Evolutionary conservation across 441 rosid genomes (phyloP).

Genomic region (Gossypium davidsonii): DNA sequence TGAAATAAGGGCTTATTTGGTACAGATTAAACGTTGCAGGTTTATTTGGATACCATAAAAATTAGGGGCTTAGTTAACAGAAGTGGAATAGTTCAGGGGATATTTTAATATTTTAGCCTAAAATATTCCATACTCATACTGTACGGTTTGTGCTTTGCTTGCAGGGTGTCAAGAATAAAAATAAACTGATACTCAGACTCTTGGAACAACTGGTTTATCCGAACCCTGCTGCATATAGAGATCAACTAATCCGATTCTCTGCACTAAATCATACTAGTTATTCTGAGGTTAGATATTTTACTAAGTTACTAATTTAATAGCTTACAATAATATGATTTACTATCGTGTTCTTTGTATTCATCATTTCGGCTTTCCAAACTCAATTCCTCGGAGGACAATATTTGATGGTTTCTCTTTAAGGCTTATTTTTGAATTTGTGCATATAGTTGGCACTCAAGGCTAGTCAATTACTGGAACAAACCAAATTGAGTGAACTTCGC

Average conservation of each 20-base stretch:
- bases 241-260: constrained; percentile 86
- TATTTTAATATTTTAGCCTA: not conserved
- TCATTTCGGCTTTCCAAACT: not conserved
- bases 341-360: not conserved
- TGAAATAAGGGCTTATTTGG: not conserved
- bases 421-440: constrained; percentile 17
- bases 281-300: constrained; percentile 65
- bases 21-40: not conserved
- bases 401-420: not conserved
- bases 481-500: constrained; percentile 97
- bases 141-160: constrained; percentile 16
- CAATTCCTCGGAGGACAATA: not conserved
- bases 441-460: constrained; percentile 94
- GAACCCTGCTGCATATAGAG: constrained; percentile 99
- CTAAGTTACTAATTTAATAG: constrained; percentile 12
- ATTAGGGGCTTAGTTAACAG: not conserved
- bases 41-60: not conserved
- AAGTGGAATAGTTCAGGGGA: not conserved
- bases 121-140: not conserved
- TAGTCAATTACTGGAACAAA: constrained; percentile 94
- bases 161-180: constrained; percentile 93
- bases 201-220: constrained; percentile 99
- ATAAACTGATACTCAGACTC: constrained; percentile 80
- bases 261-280: constrained; percentile 86
- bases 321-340: constrained; percentile 1